Percentiles rank a stretch among this genome's conserved stretches.
Conservation (phyloP, 2,329 filamentous ascomycete species). For the Colletotrichum camelliae region DNA sequence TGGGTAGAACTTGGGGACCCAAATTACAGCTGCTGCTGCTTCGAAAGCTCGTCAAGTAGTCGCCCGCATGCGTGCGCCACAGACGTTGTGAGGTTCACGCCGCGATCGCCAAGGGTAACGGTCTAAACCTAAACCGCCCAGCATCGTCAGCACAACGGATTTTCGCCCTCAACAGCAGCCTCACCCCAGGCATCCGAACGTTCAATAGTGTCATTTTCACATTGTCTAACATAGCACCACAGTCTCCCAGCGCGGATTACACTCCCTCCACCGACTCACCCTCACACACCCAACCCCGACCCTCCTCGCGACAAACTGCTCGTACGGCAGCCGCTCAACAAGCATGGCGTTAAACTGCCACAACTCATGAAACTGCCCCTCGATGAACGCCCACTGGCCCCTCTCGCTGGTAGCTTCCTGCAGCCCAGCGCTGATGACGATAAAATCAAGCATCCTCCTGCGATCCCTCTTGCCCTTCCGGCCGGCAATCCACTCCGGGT, state of each 20-base stretch:
- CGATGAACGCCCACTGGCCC: not conserved
- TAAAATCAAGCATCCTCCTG: not conserved
- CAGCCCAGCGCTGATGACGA: not conserved
- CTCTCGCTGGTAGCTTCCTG: not conserved
- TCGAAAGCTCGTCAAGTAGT: not conserved
- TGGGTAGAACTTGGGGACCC: accelerated
- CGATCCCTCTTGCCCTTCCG: not conserved
- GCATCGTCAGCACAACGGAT: not conserved
- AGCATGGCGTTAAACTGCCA: slow-evolving; percentile 7
- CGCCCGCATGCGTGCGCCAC: too few relatives aligned
- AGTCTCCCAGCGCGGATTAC: not conserved
- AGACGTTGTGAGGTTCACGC: not conserved
- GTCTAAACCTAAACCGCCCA: not conserved
- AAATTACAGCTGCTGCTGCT: not conserved
- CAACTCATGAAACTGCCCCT: not conserved
- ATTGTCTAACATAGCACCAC: not conserved
- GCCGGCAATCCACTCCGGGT: not conserved
- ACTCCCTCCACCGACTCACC: not conserved
- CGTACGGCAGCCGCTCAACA: not conserved
- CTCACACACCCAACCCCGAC: not conserved
- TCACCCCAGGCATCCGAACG: not conserved
- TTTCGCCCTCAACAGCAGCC: not conserved
- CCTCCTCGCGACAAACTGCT: not conserved
- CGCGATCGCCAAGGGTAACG: not conserved
- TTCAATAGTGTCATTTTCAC: not conserved